Evolutionary conservation across 768 basidiomycete genomes (phyloP).

Genomic region (Mycena filopes): DNA sequence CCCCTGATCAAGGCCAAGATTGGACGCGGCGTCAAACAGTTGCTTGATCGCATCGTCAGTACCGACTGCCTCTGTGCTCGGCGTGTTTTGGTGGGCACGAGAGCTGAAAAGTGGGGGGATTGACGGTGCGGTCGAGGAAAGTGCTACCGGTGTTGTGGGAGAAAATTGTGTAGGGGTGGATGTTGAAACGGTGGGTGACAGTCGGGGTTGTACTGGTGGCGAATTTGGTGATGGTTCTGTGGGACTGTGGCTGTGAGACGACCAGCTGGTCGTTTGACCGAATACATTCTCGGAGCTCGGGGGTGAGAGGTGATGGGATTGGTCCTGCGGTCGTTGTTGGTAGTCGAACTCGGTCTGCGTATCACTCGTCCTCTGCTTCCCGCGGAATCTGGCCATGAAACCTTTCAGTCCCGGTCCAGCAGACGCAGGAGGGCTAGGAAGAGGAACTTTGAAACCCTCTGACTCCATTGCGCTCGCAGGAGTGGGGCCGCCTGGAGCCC

Average conservation of each 20-base stretch:
- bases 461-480: slow-evolving; percentile 62
- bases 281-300: slow-evolving; percentile 33
- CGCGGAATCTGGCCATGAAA: slow-evolving; percentile 83
- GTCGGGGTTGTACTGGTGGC: slow-evolving; percentile 1
- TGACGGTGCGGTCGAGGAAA: slow-evolving; percentile 19
- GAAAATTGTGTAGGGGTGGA: slow-evolving; percentile 20
- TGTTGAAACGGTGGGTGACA: slow-evolving; percentile 16
- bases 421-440: slow-evolving; percentile 74
- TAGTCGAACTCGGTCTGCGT: slow-evolving; percentile 42
- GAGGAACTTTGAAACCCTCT: slow-evolving; percentile 62
- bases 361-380: slow-evolving; percentile 53
- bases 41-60: slow-evolving; percentile 69
- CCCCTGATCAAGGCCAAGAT: slow-evolving; percentile 78
- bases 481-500: slow-evolving; percentile 45
- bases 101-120: slow-evolving; percentile 28
- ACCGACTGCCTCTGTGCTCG: slow-evolving; percentile 39
- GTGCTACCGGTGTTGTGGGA: not conserved
- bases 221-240: slow-evolving; percentile 5
- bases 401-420: slow-evolving; percentile 81
- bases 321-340: slow-evolving; percentile 21
- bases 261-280: slow-evolving; percentile 18
- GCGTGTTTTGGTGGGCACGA: slow-evolving; percentile 30
- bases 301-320: slow-evolving; percentile 43
- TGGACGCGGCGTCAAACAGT: slow-evolving; percentile 79
- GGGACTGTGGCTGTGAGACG: slow-evolving; percentile 13